Evolutionary conservation across 2,329 filamentous ascomycete species (phyloP), one percentile per base, ranked within the genome.

Genomic region (Hortaea sp.): DNA sequence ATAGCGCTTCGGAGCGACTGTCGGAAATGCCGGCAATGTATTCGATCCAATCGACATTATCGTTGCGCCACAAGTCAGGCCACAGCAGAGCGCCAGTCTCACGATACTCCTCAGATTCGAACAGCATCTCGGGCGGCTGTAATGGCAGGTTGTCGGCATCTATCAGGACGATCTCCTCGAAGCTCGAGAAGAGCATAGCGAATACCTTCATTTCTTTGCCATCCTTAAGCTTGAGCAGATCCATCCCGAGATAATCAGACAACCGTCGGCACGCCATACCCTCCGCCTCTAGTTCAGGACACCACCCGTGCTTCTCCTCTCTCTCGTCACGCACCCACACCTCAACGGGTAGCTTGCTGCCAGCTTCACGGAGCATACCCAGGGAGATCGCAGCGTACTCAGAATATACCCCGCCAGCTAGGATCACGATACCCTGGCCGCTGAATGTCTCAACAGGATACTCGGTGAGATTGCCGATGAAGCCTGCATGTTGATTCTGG

Each of bases 141-240:
- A 74, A 46, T 1, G 71, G 67, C 34, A 74, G 70, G 37, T 65
- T 64, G 42, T 74, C 72, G 1, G 69, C 69, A 46, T 75, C 72
- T 11, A 75, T 57, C 53, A 72, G 74, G 5, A 75, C 60, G 7
- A 74, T 63, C 28, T 72, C 62, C 49, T 72, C 66, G 45, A 75
- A 76, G 0, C 69, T 69, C 6, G 69, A 73, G 53, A 74, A 71
- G 5, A 75, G 59, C 55, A 75, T 68, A 1, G 71, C 67, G 31
- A 75, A 66, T 42, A 74, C 64, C 9, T 63, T 53, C 6, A 63
- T 54, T 4, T 55, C 39, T 20, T 49, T 44, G 7, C 34, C 41
- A 41, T 44, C 46, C 29, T 42, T 4, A n/a, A 51, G 49, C 4
- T 38, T 39, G 11, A 47, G 9, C 42, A 49, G 29, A 34, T 49